Percentiles rank a stretch among this genome's conserved stretches.
Conservation (phyloP, 2,329 filamentous ascomycete species). For the Aaosphaeria arxii region DNA sequence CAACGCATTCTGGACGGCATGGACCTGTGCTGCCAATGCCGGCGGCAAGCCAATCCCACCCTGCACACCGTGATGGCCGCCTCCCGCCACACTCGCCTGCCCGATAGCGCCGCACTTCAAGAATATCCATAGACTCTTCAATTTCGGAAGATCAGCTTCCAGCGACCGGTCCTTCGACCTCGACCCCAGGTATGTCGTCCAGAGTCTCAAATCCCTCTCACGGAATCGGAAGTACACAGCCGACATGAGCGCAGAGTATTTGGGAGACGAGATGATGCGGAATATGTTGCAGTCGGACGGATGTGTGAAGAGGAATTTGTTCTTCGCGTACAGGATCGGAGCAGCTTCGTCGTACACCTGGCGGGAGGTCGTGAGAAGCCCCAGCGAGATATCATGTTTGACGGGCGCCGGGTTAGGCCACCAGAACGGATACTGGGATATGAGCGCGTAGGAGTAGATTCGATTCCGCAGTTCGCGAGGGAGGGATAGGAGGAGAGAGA, state of each 20-base stretch:
- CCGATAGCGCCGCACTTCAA: slow-evolving; percentile 21
- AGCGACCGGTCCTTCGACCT: slow-evolving; percentile 26
- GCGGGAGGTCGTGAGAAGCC: slow-evolving; percentile 24
- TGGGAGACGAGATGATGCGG: slow-evolving; percentile 28
- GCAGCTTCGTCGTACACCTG: slow-evolving; percentile 33
- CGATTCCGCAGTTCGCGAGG: slow-evolving; percentile 36
- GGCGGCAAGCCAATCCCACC: slow-evolving; percentile 11
- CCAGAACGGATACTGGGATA: slow-evolving; percentile 29
- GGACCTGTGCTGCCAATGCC: slow-evolving; percentile 18
- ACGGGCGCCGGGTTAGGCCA: slow-evolving; percentile 21
- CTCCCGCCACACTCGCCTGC: slow-evolving; percentile 9
- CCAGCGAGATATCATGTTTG: slow-evolving; percentile 18
- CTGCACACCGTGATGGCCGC: slow-evolving; percentile 5
- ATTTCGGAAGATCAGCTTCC: slow-evolving; percentile 29
- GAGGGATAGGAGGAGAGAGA: slow-evolving; percentile 33
- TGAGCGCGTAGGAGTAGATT: slow-evolving; percentile 32
- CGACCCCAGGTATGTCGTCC: slow-evolving; percentile 36
- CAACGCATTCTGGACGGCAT: slow-evolving; percentile 21
- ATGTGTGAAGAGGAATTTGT: slow-evolving; percentile 38
- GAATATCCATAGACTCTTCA: slow-evolving; percentile 36
- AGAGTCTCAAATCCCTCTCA: slow-evolving; percentile 35
- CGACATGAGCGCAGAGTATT: slow-evolving; percentile 21
- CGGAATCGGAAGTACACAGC: slow-evolving; percentile 34
- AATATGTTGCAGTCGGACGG: slow-evolving; percentile 41
- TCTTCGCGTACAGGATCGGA: slow-evolving; percentile 32